Evolutionary conservation across 169 alveolate genomes (phyloP).

Genomic region (Perkinsus chesapeaki): DNA sequence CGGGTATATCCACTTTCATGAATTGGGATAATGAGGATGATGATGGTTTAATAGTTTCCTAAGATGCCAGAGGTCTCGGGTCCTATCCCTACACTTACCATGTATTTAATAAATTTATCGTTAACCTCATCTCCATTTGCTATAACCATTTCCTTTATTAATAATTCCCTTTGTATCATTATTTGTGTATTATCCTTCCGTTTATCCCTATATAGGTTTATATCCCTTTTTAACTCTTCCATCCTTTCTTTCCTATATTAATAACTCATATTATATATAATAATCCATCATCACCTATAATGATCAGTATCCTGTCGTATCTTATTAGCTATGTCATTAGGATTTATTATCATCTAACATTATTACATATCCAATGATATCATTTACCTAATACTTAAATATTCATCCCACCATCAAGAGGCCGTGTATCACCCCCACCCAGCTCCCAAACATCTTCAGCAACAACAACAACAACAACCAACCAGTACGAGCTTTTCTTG

Average conservation of each 20-base stretch:
- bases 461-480: too few relatives aligned
- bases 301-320: background rate
- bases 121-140: background rate
- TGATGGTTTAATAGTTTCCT: too few relatives aligned
- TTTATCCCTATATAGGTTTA: background rate
- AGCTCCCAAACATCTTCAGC: too few relatives aligned
- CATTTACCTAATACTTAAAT: background rate
- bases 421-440: too few relatives aligned
- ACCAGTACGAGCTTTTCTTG: too few relatives aligned
- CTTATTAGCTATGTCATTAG: background rate
- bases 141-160: background rate
- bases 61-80: background rate
- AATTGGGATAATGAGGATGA: background rate
- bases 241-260: background rate
- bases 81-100: background rate
- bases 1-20: too few relatives aligned
- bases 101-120: background rate
- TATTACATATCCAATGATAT: too few relatives aligned
- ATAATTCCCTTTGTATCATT: background rate
- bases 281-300: background rate
- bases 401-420: background rate
- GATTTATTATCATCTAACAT: too few relatives aligned
- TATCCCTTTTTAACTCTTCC: background rate
- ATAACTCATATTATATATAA: background rate
- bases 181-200: background rate